phyloP scores from a whole-genome alignment of 208 protist genomes.

The Leptomonas seymouri region DNA sequence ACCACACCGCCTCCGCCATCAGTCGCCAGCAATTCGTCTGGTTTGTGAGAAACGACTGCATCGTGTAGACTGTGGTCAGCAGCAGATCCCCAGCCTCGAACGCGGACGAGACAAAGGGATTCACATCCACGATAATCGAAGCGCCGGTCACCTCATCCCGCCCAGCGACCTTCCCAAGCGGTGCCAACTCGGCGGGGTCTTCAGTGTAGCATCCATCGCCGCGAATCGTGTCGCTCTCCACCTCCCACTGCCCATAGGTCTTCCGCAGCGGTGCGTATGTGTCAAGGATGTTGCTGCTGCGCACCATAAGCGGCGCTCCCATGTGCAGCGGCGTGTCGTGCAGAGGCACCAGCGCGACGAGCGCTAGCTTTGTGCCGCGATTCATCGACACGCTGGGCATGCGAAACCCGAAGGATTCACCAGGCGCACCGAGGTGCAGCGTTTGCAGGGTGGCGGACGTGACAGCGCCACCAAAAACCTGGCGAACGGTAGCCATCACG shows the following conservation, averaged over 20 bases:
- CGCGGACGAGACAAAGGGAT: constrained; percentile 67
- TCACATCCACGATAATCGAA: constrained; percentile 67
- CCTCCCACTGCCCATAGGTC: constrained; percentile 87
- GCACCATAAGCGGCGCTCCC: constrained; percentile 75
- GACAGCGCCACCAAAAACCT: constrained; percentile 87
- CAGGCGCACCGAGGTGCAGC: constrained; percentile 67
- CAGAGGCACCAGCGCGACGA: constrained; percentile 76
- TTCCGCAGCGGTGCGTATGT: constrained; percentile 60
- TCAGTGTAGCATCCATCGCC: constrained; percentile 85
- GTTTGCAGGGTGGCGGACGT: constrained; percentile 54
- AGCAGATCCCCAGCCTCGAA: constrained; percentile 81
- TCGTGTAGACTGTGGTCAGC: constrained; percentile 86
- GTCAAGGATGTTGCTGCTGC: constrained; percentile 74
- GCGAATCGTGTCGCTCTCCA: constrained; percentile 66
- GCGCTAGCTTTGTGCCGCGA: constrained; percentile 78
- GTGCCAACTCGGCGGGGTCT: constrained; percentile 65
- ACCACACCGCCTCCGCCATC: constrained; percentile 79
- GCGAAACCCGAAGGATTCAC: constrained; percentile 74
- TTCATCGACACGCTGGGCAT: constrained; percentile 80
- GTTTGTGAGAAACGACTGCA: constrained; percentile 83
- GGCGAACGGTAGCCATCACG: constrained; percentile 81
- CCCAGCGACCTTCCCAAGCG: constrained; percentile 65
- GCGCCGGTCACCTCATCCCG: constrained; percentile 61
- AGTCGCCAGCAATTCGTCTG: constrained; percentile 71
- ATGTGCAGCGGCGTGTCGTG: constrained; percentile 83